Conservation (phyloP, 257 asterid genomes). For the Solanum etuberosum region DNA sequence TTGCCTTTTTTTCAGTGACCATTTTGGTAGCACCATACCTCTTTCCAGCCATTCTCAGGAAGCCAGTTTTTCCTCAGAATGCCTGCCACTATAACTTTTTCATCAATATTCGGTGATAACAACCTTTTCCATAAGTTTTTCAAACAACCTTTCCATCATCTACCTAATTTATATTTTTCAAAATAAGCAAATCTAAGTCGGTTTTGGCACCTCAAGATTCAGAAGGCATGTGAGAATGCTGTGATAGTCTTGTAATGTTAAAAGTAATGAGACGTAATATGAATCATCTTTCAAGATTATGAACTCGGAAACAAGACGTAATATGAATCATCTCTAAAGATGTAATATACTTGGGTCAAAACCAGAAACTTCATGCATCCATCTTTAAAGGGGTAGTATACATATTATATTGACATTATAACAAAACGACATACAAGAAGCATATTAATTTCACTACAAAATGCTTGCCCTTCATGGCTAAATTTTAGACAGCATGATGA, state of each 20-base stretch:
- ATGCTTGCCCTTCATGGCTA: neutral
- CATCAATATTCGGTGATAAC: neutral
- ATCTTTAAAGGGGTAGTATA: neutral
- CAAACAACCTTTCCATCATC: neutral
- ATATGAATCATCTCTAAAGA: neutral
- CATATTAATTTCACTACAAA: neutral
- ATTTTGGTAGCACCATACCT: neutral
- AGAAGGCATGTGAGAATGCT: neutral
- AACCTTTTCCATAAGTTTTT: neutral
- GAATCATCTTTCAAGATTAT: neutral
- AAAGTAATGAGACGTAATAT: neutral
- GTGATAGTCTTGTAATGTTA: neutral
- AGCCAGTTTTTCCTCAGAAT: neutral
- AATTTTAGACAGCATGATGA: neutral
- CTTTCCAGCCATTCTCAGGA: neutral
- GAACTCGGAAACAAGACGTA: neutral
- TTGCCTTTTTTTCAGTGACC: neutral
- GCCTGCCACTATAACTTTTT: neutral
- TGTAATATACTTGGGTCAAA: neutral
- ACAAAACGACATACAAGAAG: neutral
- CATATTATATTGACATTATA: neutral
- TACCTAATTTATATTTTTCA: neutral
- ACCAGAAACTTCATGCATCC: neutral
- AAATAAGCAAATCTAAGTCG: neutral
- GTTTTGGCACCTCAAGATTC: neutral